Conservation (phyloP, 2,329 filamentous ascomycete species). For the Fusarium sp. region DNA sequence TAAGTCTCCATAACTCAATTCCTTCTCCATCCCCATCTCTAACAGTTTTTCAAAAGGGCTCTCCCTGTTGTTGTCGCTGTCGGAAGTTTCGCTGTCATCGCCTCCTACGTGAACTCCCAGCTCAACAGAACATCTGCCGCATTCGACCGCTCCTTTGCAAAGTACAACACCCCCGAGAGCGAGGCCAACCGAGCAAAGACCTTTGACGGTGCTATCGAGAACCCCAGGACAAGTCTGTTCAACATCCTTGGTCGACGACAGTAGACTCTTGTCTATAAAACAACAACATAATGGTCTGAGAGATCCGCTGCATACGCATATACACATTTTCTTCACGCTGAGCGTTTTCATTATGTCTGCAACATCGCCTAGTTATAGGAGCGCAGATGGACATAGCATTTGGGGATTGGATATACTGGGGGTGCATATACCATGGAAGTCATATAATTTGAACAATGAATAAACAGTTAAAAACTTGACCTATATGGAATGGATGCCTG, state of each 20-base stretch:
- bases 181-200: slow-evolving; percentile 52
- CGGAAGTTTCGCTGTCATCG: slow-evolving; percentile 47
- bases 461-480: slow-evolving; percentile 11
- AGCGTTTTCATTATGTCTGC: slow-evolving; percentile 39
- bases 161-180: slow-evolving; percentile 56
- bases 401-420: slow-evolving; percentile 2
- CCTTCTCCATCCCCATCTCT: neutral
- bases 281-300: neutral
- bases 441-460: slow-evolving; percentile 29
- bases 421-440: slow-evolving; percentile 35
- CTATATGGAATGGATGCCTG: no score
- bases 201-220: slow-evolving; percentile 51
- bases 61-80: slow-evolving; percentile 40
- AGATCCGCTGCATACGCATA: slow-evolving; percentile 8
- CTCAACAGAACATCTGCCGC: slow-evolving; percentile 52
- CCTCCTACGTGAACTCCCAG: slow-evolving; percentile 52
- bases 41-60: slow-evolving; percentile 24
- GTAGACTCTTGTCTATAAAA: slow-evolving; percentile 14
- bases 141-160: slow-evolving; percentile 56
- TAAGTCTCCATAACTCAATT: slow-evolving; percentile 6
- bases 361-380: neutral
- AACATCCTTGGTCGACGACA: slow-evolving; percentile 54
- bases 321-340: slow-evolving; percentile 27
- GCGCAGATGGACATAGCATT: slow-evolving; percentile 9
- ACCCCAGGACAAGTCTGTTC: slow-evolving; percentile 54